Base-by-base conservation (phyloP, 2,329 filamentous ascomycete genomes). In the Dothistroma septosporum region DNA sequence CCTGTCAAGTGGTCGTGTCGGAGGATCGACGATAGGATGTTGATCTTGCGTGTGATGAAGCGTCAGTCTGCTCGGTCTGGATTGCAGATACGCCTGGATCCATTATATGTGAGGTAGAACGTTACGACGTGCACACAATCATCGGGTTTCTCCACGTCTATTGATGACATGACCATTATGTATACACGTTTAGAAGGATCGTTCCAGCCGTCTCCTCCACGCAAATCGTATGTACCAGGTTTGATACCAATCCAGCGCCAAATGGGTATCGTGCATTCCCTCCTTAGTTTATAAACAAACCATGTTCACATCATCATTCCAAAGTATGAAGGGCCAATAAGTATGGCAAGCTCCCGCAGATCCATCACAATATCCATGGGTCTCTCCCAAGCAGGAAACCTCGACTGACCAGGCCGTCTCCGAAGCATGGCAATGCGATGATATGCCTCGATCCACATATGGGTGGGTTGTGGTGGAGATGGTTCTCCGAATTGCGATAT, bases 301-400 rank as follows among this genome's bases (percentile, higher is more conserved):
- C 48, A 24, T 28, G 7, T 5, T 52, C 48, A 19, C 24, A 52
- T 52, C 10, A 52, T 16, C 14, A 52, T 37, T 0, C 59, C 61
- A 50, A 55, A 66, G 19, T 35, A 54, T 8, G 22, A 55, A 16
- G 57, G 53, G 14, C 44, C 55, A 11, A 67, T 44, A 32, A 66
- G 46, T 9, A 41, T 59, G 4, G 66, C 76, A 62, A 75, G 75
- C 58, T 78, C 76, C 59, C 76, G 71, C 60, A 79, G 61, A 67
- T 80, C 77, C 32, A 72, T 59, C 16, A 78, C 75, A 37, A 79
- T 65, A 37, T 75, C 68, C 31, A 73, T 72, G 1, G 77, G 74
- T 22, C 70, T 70, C 60, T 79, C 77, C 74, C 76, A 79, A 21
- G 74, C 73, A 1, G 76, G 71, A 44, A 65, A 67, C 7, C 61